Evolutionary conservation across 2,329 filamentous ascomycete species (phyloP).

Genomic region (Alternaria tenuissima): DNA sequence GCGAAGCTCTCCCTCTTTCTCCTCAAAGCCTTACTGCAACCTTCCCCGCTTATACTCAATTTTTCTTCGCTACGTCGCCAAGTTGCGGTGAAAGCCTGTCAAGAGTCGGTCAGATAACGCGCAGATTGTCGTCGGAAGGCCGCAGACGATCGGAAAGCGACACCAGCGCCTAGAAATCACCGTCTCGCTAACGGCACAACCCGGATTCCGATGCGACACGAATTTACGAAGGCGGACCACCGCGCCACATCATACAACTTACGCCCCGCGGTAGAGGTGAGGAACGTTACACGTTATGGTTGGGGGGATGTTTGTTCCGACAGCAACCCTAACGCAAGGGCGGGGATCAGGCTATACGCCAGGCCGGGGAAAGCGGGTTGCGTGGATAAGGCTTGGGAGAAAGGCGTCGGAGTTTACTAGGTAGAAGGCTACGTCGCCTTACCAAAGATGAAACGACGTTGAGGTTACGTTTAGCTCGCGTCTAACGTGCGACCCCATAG

Average conservation of each 20-base stretch:
- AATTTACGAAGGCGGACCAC: neutral
- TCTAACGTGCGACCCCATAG: slow-evolving; percentile 23
- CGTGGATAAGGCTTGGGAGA: slow-evolving; percentile 10
- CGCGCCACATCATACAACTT: slow-evolving; percentile 11
- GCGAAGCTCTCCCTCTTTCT: neutral
- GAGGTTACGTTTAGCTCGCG: slow-evolving; percentile 17
- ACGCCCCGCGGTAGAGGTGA: slow-evolving; percentile 2
- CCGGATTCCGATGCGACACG: slow-evolving; percentile 8
- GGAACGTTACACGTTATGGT: slow-evolving; percentile 14
- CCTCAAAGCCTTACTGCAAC: neutral
- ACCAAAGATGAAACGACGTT: slow-evolving; percentile 15
- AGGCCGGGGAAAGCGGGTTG: slow-evolving; percentile 30
- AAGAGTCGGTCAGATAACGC: slow-evolving; percentile 19
- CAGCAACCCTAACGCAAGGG: slow-evolving; percentile 22
- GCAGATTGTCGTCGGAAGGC: slow-evolving; percentile 1
- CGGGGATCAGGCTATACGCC: slow-evolving; percentile 25
- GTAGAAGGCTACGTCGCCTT: slow-evolving; percentile 23
- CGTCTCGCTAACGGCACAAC: slow-evolving; percentile 7
- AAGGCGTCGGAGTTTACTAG: slow-evolving; percentile 9
- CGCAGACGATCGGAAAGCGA: slow-evolving; percentile 5
- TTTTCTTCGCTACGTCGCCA: neutral
- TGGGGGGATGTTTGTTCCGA: slow-evolving; percentile 25
- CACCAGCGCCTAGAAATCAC: neutral
- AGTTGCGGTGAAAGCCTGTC: slow-evolving; percentile 19
- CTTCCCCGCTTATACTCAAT: neutral